These are phyloP conservation scores for Phytophthora quininea DNA, from an alignment of 352 stramenopile genomes.

Conservation along the genomic window DNA sequence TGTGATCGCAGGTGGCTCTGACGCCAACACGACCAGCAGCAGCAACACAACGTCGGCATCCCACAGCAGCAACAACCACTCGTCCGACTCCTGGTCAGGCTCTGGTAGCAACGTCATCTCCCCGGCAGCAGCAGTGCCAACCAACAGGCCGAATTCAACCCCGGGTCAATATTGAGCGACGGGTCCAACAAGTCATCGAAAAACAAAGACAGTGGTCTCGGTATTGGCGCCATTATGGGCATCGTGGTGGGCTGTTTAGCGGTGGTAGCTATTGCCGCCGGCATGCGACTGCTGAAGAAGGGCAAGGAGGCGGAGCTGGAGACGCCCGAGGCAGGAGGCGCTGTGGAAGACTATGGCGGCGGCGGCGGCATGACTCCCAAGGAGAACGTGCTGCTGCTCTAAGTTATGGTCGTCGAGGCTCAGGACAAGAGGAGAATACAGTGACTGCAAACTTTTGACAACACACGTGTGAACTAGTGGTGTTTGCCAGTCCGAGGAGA, in stretches of 20 bases:
- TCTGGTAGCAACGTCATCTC: constrained; percentile 22
- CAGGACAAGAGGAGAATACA: constrained; percentile 34
- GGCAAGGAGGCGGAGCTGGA: constrained; percentile 56
- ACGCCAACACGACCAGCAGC: constrained; percentile 15
- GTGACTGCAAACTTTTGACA: constrained; percentile 43
- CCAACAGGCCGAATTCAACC: constrained; percentile 45
- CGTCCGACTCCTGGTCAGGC: constrained; percentile 23
- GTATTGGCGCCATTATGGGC: constrained; percentile 49
- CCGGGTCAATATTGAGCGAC: constrained; percentile 39
- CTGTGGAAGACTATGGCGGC: constrained; percentile 60
- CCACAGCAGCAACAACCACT: constrained; percentile 20
- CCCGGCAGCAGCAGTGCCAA: constrained; percentile 36
- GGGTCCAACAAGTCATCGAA: constrained; percentile 10
- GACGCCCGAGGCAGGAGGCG: constrained; percentile 49
- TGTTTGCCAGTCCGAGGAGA: constrained; percentile 14
- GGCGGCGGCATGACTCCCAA: constrained; percentile 79
- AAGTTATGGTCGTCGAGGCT: constrained; percentile 57
- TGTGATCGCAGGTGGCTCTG: constrained; percentile 34
- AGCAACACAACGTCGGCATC: constrained; percentile 13
- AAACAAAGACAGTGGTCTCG: constrained; percentile 20
- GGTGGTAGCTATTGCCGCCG: constrained; percentile 70
- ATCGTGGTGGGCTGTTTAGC: constrained; percentile 78
- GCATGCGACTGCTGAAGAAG: constrained; percentile 73
- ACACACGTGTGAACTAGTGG: constrained; percentile 22
- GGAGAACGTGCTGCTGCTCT: constrained; percentile 83